Evolutionary conservation across 2,329 filamentous ascomycete species (phyloP), one percentile per base, ranked within the genome.

Genomic region (Hymenoscyphus repandus): DNA sequence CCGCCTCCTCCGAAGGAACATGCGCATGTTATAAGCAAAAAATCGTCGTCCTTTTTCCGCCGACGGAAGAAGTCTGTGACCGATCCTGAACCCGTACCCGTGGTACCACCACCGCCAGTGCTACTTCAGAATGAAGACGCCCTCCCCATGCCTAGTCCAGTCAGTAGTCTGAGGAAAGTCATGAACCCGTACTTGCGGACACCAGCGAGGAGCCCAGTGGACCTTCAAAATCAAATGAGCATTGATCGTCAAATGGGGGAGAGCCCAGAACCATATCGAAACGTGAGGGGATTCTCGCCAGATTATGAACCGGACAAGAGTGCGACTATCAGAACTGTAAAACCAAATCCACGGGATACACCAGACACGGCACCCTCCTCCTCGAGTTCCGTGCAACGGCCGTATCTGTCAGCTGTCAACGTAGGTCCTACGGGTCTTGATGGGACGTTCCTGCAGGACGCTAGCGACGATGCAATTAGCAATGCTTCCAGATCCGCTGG

Each of bases 1-100:
- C 59, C 64, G 11, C 58, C 61, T 18, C 42, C 62, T 6, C 51
- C 62, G 5, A 65, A 63, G 48, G 64, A 67, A 44, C 54, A 55
- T 30, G 39, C 56, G 2, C 61, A 64, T 56, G 57, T 64, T 3
- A 72, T 96, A 46, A 87, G 88, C 62, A 96, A 96, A 74, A 96
- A 96, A 69, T 82, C 89, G 3, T 95, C 92, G 1, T 92, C 90
- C 0, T 97, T 99, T 72, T 97, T 97, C 72, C 81, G 93, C 55
- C 80, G 93, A 53, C 81, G 91, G 56, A 97, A 97, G 79, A 95
- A 92, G 77, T 96, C 91, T 5, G 70, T 90, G 32, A 80, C 82
- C 12, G 90, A 95, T 56, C 68, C 61, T 40, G 76, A 80, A 18
- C 77, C 77, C 7, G 18, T 30, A 36, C 82, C 86, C 32, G 82